Evolutionary conservation across 164 flowering plant genomes (phyloP), one percentile per base, ranked within the genome.

Genomic region (Houttuynia cordata): DNA sequence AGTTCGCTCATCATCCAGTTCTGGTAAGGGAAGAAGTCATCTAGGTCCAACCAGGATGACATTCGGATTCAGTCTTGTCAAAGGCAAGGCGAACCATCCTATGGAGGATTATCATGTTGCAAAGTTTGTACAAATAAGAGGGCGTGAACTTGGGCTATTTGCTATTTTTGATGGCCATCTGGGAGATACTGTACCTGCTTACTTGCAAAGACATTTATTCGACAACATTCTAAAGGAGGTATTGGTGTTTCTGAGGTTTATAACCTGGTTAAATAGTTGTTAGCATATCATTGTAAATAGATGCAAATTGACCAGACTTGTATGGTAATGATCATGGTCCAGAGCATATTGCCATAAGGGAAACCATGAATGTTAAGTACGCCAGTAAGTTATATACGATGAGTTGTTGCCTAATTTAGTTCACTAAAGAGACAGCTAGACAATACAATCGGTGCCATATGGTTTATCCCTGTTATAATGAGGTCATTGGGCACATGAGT

Each of bases 21-120:
- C 88, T 30, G 96, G 96, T 24, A 84, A 84, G 72, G 92, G 92
- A 52, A 75, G 80, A 72, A 79, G 83, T 75, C 65, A 69, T 54
- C 76, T 73, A 59, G 72, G 83, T 52, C 63, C 79, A 25, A 63
- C 70, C 56, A 86, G 80, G 73, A 56, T 61, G 49, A 61, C 55
- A 25, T 88, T 80, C 78, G 96, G 96, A 19, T 88, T 79, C 69
- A 76, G 79, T 68, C 76, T 88, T 34, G 81, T 84, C 42, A 88
- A 88, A 73, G 96, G 96, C 65, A 88, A 81, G 67, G 96, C 96
- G 17, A 86, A 77, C 74, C 96, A 88, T 80, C 96, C 96, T 13
- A 88, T 88, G 96, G 96, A 88, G 72, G 96, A 88, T 73, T 88
- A 71, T 73, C 92, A 88, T 74, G 90, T 88, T 47, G 86, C 96